Percentiles rank a stretch among this genome's conserved stretches.
Evolutionary conservation across 2,329 filamentous ascomycete species (phyloP).

Genomic region (Metarhizium rileyi): DNA sequence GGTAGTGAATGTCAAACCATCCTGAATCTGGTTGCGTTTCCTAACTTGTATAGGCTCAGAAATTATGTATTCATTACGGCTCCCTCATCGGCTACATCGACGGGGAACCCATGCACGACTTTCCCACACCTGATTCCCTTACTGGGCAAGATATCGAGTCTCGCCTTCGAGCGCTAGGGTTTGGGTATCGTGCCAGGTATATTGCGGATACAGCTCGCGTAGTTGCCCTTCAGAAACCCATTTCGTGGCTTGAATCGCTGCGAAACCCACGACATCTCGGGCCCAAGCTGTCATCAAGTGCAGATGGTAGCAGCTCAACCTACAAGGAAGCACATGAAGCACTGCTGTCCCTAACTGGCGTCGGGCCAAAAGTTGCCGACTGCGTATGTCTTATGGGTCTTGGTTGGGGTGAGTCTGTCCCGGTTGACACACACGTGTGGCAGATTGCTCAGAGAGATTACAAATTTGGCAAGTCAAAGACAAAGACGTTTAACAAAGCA

Average conservation of each 20-base stretch:
- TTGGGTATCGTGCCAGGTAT: constrained; percentile 91
- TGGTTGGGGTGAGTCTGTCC: constrained; percentile 90
- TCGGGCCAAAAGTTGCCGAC: constrained; percentile 94
- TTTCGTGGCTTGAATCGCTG: constrained; percentile 67
- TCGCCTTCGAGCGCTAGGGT: constrained; percentile 72
- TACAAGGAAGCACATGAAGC: constrained; percentile 75
- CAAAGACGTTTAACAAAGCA: constrained; percentile 73
- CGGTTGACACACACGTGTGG: constrained; percentile 97
- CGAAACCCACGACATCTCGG: constrained; percentile 64
- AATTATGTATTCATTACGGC: constrained; percentile 81
- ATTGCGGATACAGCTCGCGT: constrained; percentile 76
- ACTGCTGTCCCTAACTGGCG: constrained; percentile 70
- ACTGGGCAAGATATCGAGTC: constrained; percentile 65
- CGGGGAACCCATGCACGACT: constrained; percentile 71
- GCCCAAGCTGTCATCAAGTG: constrained; percentile 31
- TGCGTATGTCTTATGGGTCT: constrained; percentile 95
- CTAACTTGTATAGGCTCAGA: constrained; percentile 51
- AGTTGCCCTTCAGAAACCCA: constrained; percentile 55
- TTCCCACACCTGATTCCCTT: constrained; percentile 69
- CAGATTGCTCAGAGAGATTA: constrained; percentile 97
- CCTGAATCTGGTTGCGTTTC: too few relatives aligned
- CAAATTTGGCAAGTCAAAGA: constrained; percentile 78
- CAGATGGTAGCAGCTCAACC: constrained; percentile 31
- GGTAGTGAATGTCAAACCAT: constrained; percentile 36
- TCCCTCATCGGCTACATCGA: constrained; percentile 62